phyloP scores from a whole-genome alignment of 371 early-diverging fungal genomes.

The Thermomucor indicae-seudaticae region DNA sequence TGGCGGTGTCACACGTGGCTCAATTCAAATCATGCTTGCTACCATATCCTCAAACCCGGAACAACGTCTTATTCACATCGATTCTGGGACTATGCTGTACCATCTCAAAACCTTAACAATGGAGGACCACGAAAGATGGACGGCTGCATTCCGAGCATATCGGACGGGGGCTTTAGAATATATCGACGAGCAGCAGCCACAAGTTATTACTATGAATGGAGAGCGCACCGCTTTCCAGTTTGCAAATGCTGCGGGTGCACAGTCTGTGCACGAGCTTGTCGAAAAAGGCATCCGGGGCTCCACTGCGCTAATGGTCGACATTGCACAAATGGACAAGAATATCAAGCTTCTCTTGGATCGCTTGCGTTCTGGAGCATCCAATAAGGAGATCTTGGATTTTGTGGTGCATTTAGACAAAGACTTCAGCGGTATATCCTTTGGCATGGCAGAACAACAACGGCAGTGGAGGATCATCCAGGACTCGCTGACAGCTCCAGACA shows the following conservation, averaged over 20 bases:
- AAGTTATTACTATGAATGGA: not conserved
- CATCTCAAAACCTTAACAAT: constrained; percentile 69
- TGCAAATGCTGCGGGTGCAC: not conserved
- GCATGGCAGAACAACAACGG: constrained; percentile 8
- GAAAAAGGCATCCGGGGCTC: constrained; percentile 6
- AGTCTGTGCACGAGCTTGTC: not conserved
- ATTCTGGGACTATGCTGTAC: constrained; percentile 74
- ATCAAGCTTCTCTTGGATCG: constrained; percentile 7
- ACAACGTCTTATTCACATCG: constrained; percentile 74
- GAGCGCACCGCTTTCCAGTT: too few species aligned
- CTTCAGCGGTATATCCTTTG: not conserved
- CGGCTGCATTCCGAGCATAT: constrained; percentile 31
- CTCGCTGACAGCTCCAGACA: not conserved
- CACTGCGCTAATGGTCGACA: constrained; percentile 1
- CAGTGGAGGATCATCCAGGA: constrained; percentile 7
- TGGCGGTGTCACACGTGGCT: constrained; percentile 67
- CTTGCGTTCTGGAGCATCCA: not conserved
- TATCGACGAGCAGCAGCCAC: not conserved
- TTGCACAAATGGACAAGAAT: constrained; percentile 4
- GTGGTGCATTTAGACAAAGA: constrained; percentile 5
- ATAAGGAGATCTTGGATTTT: constrained; percentile 4
- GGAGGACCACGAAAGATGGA: constrained; percentile 73
- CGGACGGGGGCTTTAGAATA: constrained; percentile 6
- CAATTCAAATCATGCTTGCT: constrained; percentile 61
- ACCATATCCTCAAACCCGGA: constrained; percentile 60